Percentiles rank a stretch among this genome's conserved stretches.
Conservation (phyloP, 2,329 filamentous ascomycete species). For the Alternaria hordeiaustralica region DNA sequence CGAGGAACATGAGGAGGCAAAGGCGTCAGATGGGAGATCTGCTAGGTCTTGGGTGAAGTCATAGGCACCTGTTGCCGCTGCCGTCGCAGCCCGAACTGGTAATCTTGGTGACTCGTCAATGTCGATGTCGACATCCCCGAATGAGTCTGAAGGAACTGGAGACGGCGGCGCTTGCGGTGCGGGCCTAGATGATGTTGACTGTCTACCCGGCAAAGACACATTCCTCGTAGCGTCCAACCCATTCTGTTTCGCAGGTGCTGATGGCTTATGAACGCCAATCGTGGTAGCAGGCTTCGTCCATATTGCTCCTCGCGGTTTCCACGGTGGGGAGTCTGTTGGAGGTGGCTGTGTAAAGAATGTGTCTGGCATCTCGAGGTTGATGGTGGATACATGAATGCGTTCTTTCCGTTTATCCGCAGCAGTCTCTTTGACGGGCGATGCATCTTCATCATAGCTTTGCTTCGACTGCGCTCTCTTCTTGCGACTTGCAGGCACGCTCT, state of each 20-base stretch:
- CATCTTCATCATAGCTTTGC: slow-evolving; percentile 15
- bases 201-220: slow-evolving; percentile 32
- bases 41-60: slow-evolving; percentile 56
- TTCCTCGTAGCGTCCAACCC: slow-evolving; percentile 30
- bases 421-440: slow-evolving; percentile 31
- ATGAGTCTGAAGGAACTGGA: slow-evolving; percentile 14
- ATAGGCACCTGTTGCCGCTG: slow-evolving; percentile 20
- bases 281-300: slow-evolving; percentile 53
- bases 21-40: slow-evolving; percentile 68
- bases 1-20: slow-evolving; percentile 65
- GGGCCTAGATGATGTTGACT: slow-evolving; percentile 34
- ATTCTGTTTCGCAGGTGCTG: slow-evolving; percentile 19
- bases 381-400: slow-evolving; percentile 53
- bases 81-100: slow-evolving; percentile 3
- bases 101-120: slow-evolving; percentile 20
- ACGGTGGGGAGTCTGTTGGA: slow-evolving; percentile 50
- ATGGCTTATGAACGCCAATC: slow-evolving; percentile 36
- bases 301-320: slow-evolving; percentile 55
- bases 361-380: slow-evolving; percentile 50
- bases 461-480: slow-evolving; percentile 20
- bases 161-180: slow-evolving; percentile 20
- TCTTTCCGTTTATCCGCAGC: slow-evolving; percentile 48
- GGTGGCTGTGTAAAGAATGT: slow-evolving; percentile 55
- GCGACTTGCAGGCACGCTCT: slow-evolving; percentile 15
- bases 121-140: slow-evolving; percentile 22